Base-by-base conservation (phyloP, 495 filamentous ascomycete genomes). In the Aspergillus cavernicola region DNA sequence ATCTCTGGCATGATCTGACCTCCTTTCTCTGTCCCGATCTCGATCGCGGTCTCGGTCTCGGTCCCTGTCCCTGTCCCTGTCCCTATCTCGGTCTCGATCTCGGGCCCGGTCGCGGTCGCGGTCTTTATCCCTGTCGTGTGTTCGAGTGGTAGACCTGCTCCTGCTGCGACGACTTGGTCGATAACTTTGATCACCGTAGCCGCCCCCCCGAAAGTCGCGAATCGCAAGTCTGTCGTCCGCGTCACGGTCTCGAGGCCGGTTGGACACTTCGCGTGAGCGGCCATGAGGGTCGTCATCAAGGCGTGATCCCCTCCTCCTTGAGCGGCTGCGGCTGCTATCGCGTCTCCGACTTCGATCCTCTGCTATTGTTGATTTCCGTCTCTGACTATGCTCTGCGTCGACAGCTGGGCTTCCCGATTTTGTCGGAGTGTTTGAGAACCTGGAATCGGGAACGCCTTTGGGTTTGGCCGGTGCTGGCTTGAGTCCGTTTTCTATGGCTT, bases 401-500 rank as follows among this genome's bases (percentile, higher is more conserved):
- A 60, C 60, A 28, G 69, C 55, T 29, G 61, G 58, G 37, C 61
- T 73, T 38, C 52, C 58, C 16, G 60, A 52, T 53, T 67, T 61
- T 5, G 66, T 68, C 22, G 62, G 64, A 12, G 62, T 52, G 31
- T 58, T 63, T 11, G 64, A 62, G 44, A 60, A 54, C 61, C 65
- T 65, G 16, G 65, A 59, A 52, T 74, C 70, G 15, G 50, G 56
- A 15, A 43, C 28, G 50, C 45, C 56, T 45, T 69, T 71, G 7
- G 64, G 36, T 26, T 59, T 51, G n/a, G 65, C 59, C 9, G 60
- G 19, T 15, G 64, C 50, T 43, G 63, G 65, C 36, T 74, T 76
- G 28, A 75, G 62, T 11, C 72, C 73, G 43, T 72, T 73, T 45
- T 78, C 74, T 40, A 74, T 73, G 9, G 70, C 74, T 52, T 78